phyloP scores from a whole-genome alignment of 129 eudicot genomes.

The Helianthus tuberosus region DNA sequence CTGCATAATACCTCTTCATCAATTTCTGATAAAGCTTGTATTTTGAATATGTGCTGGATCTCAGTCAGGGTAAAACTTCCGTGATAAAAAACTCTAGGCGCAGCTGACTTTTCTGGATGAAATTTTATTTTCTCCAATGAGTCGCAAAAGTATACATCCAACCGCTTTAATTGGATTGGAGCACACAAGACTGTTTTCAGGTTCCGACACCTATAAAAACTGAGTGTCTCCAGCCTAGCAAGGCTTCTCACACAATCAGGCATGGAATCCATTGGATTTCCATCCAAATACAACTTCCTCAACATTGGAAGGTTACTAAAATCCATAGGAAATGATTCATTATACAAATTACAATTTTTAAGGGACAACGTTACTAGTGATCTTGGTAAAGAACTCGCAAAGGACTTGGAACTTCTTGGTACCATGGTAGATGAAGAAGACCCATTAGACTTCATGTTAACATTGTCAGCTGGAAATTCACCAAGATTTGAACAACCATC shows the following conservation, averaged over 20 bases:
- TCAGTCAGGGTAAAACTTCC: background rate
- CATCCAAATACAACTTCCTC: background rate
- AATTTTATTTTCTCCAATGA: constrained; percentile 5
- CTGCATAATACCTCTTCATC: constrained; percentile 4
- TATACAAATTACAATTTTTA: background rate
- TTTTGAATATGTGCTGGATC: constrained; percentile 9
- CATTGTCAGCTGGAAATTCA: background rate
- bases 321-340: constrained; percentile 20
- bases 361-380: constrained; percentile 24
- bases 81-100: too few species aligned
- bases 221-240: constrained; percentile 6
- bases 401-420: background rate
- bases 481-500: constrained; percentile 12
- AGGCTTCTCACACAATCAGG: constrained; percentile 8
- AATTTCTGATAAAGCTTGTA: constrained; percentile 7
- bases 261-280: too few species aligned
- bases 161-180: constrained; percentile 1
- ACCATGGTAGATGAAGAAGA: background rate
- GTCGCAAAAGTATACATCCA: background rate
- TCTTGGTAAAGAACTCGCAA: background rate
- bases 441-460: background rate
- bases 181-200: constrained; percentile 13
- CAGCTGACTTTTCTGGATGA: background rate
- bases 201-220: background rate
- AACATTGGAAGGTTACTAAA: constrained; percentile 20